Percentiles rank a stretch among this genome's conserved stretches.
phyloP scores from a whole-genome alignment of 768 basidiomycete genomes.

The Pleurotus cornucopiae region DNA sequence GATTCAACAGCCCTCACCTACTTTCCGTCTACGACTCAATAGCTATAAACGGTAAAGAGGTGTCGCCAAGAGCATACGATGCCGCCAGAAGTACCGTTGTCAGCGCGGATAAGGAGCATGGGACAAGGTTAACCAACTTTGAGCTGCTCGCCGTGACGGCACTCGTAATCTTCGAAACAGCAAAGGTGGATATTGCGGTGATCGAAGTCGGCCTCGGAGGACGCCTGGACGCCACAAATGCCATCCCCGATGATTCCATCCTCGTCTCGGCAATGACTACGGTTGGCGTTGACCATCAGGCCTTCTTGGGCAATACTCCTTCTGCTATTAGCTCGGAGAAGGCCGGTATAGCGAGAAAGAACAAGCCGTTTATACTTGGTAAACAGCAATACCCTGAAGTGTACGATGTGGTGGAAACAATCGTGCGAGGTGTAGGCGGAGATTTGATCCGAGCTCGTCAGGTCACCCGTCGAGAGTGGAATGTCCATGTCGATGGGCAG shows the following conservation, averaged over 20 bases:
- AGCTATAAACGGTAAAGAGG: constrained; percentile 52
- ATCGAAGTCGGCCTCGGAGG: constrained; percentile 97
- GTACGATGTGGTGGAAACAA: constrained; percentile 34
- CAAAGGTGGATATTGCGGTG: constrained; percentile 73
- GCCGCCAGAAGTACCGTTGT: constrained; percentile 44
- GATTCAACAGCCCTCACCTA: constrained; percentile 93
- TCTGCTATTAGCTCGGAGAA: constrained; percentile 79
- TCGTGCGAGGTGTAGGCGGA: constrained; percentile 40
- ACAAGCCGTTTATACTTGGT: constrained; percentile 63
- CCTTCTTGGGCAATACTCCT: constrained; percentile 78
- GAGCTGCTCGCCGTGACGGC: constrained; percentile 86
- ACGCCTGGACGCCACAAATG: constrained; percentile 87
- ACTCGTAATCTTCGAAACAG: constrained; percentile 66
- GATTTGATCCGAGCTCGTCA: constrained; percentile 31
- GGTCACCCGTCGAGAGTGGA: constrained; percentile 31
- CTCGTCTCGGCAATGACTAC: constrained; percentile 79
- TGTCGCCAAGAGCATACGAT: constrained; percentile 45
- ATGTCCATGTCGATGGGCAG: constrained; percentile 30
- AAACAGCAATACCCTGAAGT: constrained; percentile 53
- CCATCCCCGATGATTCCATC: constrained; percentile 65
- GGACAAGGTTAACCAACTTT: constrained; percentile 61
- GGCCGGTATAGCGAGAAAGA: constrained; percentile 67
- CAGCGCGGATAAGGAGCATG: constrained; percentile 35
- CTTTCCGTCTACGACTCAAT: constrained; percentile 76
- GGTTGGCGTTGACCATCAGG: constrained; percentile 92